phyloP scores from a whole-genome alignment of 805 yeast genomes.

The Candida rishiriensis region DNA sequence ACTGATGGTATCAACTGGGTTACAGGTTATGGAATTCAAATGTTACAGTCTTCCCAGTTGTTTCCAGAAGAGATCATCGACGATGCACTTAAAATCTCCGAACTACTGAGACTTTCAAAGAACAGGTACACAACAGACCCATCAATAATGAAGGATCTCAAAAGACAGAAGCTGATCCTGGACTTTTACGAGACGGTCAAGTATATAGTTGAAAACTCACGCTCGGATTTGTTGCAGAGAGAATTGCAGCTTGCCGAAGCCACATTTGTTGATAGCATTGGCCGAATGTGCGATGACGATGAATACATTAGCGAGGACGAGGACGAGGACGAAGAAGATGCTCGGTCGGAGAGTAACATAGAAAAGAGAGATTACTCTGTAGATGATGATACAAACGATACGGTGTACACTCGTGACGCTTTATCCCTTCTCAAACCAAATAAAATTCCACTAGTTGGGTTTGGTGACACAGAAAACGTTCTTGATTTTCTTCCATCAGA shows the following conservation, averaged over 20 bases:
- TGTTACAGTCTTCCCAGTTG: conserved; percentile 24
- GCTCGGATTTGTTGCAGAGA: neutral
- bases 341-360: neutral
- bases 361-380: no score
- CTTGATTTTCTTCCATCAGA: neutral
- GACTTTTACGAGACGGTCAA: conserved; percentile 15
- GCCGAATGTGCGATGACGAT: neutral
- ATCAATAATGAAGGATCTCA: no score
- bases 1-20: conserved; percentile 18
- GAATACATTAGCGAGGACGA: neutral
- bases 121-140: neutral
- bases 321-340: neutral
- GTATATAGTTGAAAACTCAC: neutral
- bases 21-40: conserved; percentile 27
- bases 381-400: no score
- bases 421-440: neutral
- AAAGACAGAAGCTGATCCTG: conserved; percentile 5
- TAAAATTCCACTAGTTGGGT: neutral
- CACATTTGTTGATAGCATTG: neutral
- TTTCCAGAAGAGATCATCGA: conserved; percentile 23
- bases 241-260: neutral
- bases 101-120: conserved; percentile 5
- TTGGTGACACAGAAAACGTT: neutral
- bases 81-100: conserved; percentile 27
- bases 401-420: no score